Conservation (phyloP, 176 grass and related monocot species). For the Phragmites australis region DNA sequence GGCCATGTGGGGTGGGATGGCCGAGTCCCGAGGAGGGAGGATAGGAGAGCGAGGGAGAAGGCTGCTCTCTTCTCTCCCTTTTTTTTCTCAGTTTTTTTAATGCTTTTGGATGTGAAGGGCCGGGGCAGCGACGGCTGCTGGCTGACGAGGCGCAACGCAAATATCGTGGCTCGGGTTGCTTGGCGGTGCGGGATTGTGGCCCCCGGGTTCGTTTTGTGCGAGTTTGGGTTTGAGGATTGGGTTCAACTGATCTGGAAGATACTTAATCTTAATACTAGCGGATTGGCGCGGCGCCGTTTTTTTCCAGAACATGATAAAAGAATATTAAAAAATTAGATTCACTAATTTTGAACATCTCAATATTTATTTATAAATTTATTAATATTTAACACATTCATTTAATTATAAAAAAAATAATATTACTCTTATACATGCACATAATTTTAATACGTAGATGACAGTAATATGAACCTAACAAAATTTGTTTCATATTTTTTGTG, state of each 20-base stretch:
- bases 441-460: too few species aligned
- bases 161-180: slow-evolving; percentile 27
- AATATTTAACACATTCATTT: too few species aligned
- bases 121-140: slow-evolving; percentile 19
- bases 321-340: too few species aligned
- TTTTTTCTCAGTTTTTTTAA: neutral
- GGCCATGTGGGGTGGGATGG: slow-evolving; percentile 39
- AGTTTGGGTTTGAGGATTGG: neutral
- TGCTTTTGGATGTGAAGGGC: slow-evolving; percentile 35
- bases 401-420: too few species aligned
- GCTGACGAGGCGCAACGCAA: slow-evolving; percentile 8
- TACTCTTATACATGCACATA: too few species aligned
- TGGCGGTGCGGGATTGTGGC: slow-evolving; percentile 10
- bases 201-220: neutral
- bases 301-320: too few species aligned
- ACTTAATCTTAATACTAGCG: too few species aligned
- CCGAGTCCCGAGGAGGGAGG: slow-evolving; percentile 37
- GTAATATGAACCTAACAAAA: too few species aligned
- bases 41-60: slow-evolving; percentile 40
- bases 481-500: too few species aligned
- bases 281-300: too few species aligned
- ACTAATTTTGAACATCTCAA: too few species aligned
- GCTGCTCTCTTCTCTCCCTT: neutral
- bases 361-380: too few species aligned
- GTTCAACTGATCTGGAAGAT: neutral